Evolutionary conservation across 805 yeast genomes (phyloP).

Genomic region (Candida koratica): DNA sequence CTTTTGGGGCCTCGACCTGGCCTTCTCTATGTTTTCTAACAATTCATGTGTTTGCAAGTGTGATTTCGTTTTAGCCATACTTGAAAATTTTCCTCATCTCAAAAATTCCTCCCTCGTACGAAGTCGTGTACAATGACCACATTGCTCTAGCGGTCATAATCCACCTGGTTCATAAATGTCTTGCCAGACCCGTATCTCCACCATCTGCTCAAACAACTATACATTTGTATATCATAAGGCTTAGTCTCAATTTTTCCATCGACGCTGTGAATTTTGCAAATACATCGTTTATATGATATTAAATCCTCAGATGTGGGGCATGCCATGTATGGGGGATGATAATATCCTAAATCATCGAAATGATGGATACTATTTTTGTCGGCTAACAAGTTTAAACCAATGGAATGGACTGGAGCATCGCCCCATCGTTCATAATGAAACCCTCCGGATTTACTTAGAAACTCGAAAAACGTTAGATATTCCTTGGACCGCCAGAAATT

Average conservation of each 20-base stretch:
- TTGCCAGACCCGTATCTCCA: slow-evolving; percentile 71
- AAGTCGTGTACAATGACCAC: no score
- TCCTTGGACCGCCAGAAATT: slow-evolving; percentile 46
- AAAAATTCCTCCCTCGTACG: no score
- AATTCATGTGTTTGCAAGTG: slow-evolving; percentile 30
- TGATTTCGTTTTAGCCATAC: slow-evolving; percentile 28
- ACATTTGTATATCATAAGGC: slow-evolving; percentile 43
- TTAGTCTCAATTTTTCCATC: slow-evolving; percentile 18
- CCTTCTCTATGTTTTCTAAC: slow-evolving; percentile 22
- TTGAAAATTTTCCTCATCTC: no score
- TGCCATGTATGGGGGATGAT: slow-evolving; percentile 39
- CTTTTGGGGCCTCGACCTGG: slow-evolving; percentile 22
- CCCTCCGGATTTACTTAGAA: slow-evolving; percentile 47
- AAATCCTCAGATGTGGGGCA: slow-evolving; percentile 38
- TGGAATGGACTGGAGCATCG: slow-evolving; percentile 47
- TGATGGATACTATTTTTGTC: slow-evolving; percentile 39
- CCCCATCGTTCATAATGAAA: slow-evolving; percentile 62
- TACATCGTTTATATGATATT: slow-evolving; percentile 33
- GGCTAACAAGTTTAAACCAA: slow-evolving; percentile 31
- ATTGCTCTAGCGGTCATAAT: slow-evolving; percentile 12
- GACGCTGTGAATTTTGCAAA: slow-evolving; percentile 24
- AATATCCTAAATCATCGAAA: slow-evolving; percentile 44
- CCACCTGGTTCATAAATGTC: slow-evolving; percentile 46
- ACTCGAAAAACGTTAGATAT: slow-evolving; percentile 43
- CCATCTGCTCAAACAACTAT: slow-evolving; percentile 70